Percentiles rank a stretch among this genome's conserved stretches.
phyloP scores from a whole-genome alignment of 371 early-diverging fungal species.

The Synchytrium microbalum region DNA sequence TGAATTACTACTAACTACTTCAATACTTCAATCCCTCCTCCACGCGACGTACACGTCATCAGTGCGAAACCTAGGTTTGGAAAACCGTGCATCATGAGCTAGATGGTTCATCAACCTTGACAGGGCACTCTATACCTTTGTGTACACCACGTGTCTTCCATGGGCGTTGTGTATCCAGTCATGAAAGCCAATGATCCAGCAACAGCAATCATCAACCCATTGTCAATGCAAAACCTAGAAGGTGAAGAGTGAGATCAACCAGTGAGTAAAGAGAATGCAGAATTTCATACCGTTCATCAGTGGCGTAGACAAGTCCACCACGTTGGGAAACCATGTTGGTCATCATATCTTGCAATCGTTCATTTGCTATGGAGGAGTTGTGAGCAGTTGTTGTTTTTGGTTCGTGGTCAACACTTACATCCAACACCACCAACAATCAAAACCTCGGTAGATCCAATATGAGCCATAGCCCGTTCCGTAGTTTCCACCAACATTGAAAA shows the following conservation, averaged over 20 bases:
- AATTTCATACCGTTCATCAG: conserved; percentile 81
- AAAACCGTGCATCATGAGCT: no score
- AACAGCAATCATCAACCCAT: conserved; percentile 99
- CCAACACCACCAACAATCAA: conserved; percentile 99
- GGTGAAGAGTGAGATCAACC: neutral
- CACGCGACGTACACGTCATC: conserved; percentile 88
- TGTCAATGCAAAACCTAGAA: conserved; percentile 93
- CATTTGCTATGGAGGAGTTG: conserved; percentile 52
- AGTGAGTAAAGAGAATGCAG: neutral
- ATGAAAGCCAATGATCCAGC: conserved; percentile 63
- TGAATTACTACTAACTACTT: no score
- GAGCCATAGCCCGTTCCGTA: conserved; percentile 99
- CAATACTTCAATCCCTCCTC: no score
- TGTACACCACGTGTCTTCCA: conserved; percentile 86
- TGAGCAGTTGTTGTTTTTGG: no score
- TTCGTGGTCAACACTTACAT: conserved; percentile 50
- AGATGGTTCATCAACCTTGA: no score
- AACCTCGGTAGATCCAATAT: conserved; percentile 88
- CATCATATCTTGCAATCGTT: conserved; percentile 98
- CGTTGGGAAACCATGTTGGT: conserved; percentile 89
- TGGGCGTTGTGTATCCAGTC: conserved; percentile 47
- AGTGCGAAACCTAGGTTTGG: conserved; percentile 76
- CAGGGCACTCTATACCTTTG: conserved; percentile 84
- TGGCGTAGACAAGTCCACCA: conserved; percentile 85
- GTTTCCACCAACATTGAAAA: conserved; percentile 99